Evolutionary conservation across 176 grass and related monocot species (phyloP).

Genomic region (Areca catechu): DNA sequence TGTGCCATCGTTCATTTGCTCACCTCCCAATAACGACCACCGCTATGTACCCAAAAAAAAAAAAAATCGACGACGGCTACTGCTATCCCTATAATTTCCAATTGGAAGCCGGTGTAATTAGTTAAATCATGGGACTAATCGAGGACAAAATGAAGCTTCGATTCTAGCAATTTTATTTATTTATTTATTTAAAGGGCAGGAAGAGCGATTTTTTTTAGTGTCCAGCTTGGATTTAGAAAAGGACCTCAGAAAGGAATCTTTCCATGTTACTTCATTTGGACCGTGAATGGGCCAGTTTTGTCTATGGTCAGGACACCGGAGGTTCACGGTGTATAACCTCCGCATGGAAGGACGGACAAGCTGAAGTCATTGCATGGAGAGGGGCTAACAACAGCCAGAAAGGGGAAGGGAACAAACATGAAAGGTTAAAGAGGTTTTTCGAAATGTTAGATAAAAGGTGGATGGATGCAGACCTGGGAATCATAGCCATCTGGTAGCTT

Average conservation of each 20-base stretch:
- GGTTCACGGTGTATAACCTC: neutral
- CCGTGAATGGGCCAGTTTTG: neutral
- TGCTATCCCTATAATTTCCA: too few relatives aligned
- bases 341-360: neutral
- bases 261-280: slow-evolving; percentile 12
- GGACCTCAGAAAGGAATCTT: slow-evolving; percentile 15
- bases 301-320: neutral
- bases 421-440: too few relatives aligned
- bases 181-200: neutral
- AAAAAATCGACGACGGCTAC: too few relatives aligned
- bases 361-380: neutral
- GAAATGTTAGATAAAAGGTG: too few relatives aligned
- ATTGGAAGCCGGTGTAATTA: too few relatives aligned
- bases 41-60: too few relatives aligned
- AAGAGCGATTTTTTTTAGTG: neutral
- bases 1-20: too few relatives aligned
- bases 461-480: slow-evolving; percentile 39
- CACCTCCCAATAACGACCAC: too few relatives aligned
- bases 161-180: neutral
- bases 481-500: slow-evolving; percentile 78
- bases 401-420: too few relatives aligned
- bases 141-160: neutral
- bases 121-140: neutral
- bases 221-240: slow-evolving; percentile 11
- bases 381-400: neutral